Percentiles rank a stretch among this genome's conserved stretches.
phyloP scores from a whole-genome alignment of 108 stramenopile genomes.

The Skeletonema tropicum region DNA sequence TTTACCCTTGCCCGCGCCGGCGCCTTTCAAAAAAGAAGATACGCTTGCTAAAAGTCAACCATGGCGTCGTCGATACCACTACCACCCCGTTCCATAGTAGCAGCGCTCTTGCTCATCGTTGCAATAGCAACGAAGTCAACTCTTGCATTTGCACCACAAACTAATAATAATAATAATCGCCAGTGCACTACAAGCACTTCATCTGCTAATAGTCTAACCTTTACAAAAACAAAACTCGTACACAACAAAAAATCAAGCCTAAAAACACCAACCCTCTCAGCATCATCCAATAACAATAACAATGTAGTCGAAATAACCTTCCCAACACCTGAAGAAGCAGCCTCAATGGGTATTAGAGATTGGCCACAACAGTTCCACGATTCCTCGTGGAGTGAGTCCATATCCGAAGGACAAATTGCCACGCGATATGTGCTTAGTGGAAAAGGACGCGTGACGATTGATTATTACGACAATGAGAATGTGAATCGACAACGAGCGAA shows the following conservation, averaged over 20 bases:
- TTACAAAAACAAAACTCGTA: background rate
- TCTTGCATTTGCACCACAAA: background rate
- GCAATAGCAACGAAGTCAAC: background rate
- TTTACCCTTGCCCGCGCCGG: no score
- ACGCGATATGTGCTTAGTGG: slow-evolving; percentile 69
- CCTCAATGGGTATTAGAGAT: slow-evolving; percentile 59
- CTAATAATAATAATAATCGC: no score
- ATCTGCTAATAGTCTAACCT: no score
- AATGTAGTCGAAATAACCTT: slow-evolving; percentile 36
- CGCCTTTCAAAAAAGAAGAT: no score
- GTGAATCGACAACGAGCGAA: background rate
- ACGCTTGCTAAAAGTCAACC: no score
- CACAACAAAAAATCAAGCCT: background rate
- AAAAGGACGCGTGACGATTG: slow-evolving; percentile 41
- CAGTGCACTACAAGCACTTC: no score
- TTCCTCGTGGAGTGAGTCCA: slow-evolving; percentile 48
- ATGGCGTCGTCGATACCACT: background rate
- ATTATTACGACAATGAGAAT: slow-evolving; percentile 28
- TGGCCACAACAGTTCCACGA: slow-evolving; percentile 65
- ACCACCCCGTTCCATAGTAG: background rate
- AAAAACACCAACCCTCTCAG: background rate
- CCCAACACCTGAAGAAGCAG: slow-evolving; percentile 57
- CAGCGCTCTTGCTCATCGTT: background rate
- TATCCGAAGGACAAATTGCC: slow-evolving; percentile 33
- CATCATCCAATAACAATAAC: background rate